These are phyloP conservation scores for Wickerhamiella kurtzmanii DNA, from an alignment of 805 yeast species.

Conservation along the genomic window DNA sequence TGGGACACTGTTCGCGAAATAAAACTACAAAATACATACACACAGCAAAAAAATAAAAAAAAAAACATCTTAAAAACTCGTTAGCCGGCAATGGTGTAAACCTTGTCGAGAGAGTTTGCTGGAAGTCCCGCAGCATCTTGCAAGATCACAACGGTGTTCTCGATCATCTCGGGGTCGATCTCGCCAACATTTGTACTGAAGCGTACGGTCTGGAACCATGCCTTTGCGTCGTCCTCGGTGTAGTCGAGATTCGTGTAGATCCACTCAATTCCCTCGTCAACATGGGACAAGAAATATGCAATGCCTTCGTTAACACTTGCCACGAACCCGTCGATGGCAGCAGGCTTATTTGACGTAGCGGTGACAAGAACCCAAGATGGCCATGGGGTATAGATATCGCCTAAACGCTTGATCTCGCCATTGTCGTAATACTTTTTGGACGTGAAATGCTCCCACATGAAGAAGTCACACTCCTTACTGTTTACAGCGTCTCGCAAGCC, in stretches of 20 bases:
- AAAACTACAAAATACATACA: not conserved
- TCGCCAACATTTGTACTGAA: slow-evolving; percentile 39
- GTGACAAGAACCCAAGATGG: slow-evolving; percentile 81
- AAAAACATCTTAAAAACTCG: not conserved
- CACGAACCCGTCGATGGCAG: slow-evolving; percentile 31
- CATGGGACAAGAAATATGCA: slow-evolving; percentile 43
- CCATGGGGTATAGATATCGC: slow-evolving; percentile 91
- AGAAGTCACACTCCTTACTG: slow-evolving; percentile 50
- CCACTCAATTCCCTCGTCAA: slow-evolving; percentile 50
- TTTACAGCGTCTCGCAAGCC: slow-evolving; percentile 74
- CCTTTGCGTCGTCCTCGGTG: slow-evolving; percentile 58
- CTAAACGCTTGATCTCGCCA: slow-evolving; percentile 67
- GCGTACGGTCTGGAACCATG: slow-evolving; percentile 69
- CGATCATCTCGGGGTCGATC: slow-evolving; percentile 38
- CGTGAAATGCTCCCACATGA: slow-evolving; percentile 94
- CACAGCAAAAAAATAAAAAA: not conserved
- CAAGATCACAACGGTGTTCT: slow-evolving; percentile 44
- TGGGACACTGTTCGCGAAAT: no score
- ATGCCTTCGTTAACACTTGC: slow-evolving; percentile 54
- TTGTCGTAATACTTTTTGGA: slow-evolving; percentile 71
- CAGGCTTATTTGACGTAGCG: slow-evolving; percentile 27
- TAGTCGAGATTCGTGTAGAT: slow-evolving; percentile 63
- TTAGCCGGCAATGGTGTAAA: slow-evolving; percentile 7
- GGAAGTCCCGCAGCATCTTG: slow-evolving; percentile 48
- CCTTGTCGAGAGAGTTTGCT: slow-evolving; percentile 14